A percentile compares a stretch with the other conserved stretches of the same genome.
These are phyloP conservation scores for Penicillium aurantiogriseum DNA, from an alignment of 2,329 filamentous ascomycete genomes.

Conservation along the genomic window DNA sequence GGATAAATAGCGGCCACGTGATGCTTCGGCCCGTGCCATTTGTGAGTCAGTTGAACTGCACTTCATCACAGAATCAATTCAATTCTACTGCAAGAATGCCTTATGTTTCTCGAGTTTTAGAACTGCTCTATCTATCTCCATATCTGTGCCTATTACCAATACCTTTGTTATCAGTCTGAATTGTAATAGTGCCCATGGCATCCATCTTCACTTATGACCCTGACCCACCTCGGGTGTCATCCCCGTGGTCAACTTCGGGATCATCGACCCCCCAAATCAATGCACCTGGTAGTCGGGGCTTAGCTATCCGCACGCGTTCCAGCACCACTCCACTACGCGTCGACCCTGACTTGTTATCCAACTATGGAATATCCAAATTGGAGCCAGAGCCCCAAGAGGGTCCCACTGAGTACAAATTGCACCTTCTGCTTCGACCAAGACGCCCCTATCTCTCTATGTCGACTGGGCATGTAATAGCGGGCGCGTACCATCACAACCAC, in stretches of 20 bases:
- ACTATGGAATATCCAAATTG: constrained; percentile 70
- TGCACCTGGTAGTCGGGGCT: constrained; percentile 24
- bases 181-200: constrained; percentile 60
- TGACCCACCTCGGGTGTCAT: constrained; percentile 81
- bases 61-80: constrained; percentile 1
- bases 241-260: constrained; percentile 74
- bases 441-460: constrained; percentile 71
- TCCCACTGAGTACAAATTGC: constrained; percentile 94
- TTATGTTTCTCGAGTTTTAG: constrained; percentile 6
- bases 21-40: constrained; percentile 15
- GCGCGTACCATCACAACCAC: constrained; percentile 49
- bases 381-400: constrained; percentile 91
- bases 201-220: constrained; percentile 96
- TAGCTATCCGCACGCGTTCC: constrained; percentile 30
- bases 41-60: constrained; percentile 21
- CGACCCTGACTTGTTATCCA: constrained; percentile 43
- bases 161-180: constrained; percentile 14
- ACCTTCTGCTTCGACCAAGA: constrained; percentile 77
- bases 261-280: constrained; percentile 41
- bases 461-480: constrained; percentile 57
- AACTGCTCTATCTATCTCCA: constrained; percentile 4
- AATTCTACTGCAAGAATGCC: constrained; percentile 18
- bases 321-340: constrained; percentile 41
- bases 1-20: constrained; percentile 11
- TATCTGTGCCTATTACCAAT: constrained; percentile 11